These are phyloP conservation scores for Sclerotiophoma versabilis DNA, from an alignment of 2,329 filamentous ascomycete genomes.

Conservation along the genomic window DNA sequence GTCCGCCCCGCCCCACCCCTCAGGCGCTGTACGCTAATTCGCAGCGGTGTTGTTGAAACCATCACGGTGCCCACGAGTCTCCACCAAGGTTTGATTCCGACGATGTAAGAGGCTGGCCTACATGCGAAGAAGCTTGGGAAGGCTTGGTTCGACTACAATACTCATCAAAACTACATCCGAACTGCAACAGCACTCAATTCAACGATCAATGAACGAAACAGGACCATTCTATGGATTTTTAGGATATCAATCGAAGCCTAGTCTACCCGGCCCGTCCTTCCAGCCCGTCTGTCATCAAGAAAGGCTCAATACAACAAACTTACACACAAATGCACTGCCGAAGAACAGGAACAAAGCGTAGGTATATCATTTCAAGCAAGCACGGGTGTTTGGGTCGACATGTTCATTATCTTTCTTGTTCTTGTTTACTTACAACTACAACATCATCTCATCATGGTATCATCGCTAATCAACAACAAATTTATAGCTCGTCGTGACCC, in stretches of 20 bases:
- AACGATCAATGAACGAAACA: no score
- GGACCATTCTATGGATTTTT: no score
- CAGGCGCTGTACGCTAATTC: not conserved
- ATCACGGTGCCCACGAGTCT: not conserved
- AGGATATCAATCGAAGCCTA: no score
- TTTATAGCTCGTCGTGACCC: slow-evolving; percentile 29
- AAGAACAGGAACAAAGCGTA: not conserved
- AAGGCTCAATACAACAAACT: no score
- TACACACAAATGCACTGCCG: no score
- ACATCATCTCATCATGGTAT: slow-evolving; percentile 16
- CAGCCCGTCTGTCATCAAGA: no score
- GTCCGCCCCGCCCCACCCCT: not conserved
- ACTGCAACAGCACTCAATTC: no score
- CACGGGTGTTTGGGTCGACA: not conserved
- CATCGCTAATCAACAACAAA: slow-evolving; percentile 7
- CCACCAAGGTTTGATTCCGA: not conserved
- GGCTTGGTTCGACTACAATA: not conserved
- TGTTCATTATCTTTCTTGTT: not conserved
- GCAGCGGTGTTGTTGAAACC: not conserved
- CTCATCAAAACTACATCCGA: no score
- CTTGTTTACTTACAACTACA: slow-evolving; percentile 3
- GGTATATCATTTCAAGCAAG: not conserved
- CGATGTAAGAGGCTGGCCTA: not conserved
- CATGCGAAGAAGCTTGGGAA: not conserved
- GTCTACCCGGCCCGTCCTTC: no score